Evolutionary conservation across 2,329 filamentous ascomycete genomes (phyloP).

Genomic region (Colletotrichum cordylinicola): DNA sequence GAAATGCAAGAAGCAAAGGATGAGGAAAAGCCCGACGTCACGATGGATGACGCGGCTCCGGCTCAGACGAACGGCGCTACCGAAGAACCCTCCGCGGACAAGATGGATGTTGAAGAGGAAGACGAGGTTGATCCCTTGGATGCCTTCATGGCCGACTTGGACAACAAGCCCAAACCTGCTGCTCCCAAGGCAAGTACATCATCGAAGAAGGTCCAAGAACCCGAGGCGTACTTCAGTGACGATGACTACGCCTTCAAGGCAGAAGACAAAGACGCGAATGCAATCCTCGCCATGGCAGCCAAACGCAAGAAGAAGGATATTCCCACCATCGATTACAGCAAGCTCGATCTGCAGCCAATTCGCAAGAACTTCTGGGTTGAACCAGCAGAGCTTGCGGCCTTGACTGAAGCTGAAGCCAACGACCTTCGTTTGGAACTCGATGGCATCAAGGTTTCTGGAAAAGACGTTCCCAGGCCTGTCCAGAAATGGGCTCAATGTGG

Average conservation of each 20-base stretch:
- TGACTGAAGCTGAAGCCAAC: slow-evolving; percentile 84
- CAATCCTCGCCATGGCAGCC: slow-evolving; percentile 58
- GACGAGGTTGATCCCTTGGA: slow-evolving; percentile 86
- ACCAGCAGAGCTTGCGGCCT: slow-evolving; percentile 79
- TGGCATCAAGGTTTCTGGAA: slow-evolving; percentile 91
- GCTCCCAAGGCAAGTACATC: slow-evolving; percentile 29
- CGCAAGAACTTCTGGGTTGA: slow-evolving; percentile 96
- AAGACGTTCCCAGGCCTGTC: slow-evolving; percentile 90
- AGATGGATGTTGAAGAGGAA: slow-evolving; percentile 62
- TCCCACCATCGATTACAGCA: slow-evolving; percentile 84
- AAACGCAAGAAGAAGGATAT: slow-evolving; percentile 95
- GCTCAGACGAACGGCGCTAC: slow-evolving; percentile 28
- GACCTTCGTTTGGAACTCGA: slow-evolving; percentile 87
- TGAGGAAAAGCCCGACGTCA: slow-evolving; percentile 40
- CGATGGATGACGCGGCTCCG: slow-evolving; percentile 12
- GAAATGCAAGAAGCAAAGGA: slow-evolving; percentile 51
- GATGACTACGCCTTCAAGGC: slow-evolving; percentile 69
- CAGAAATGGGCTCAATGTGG: slow-evolving; percentile 97
- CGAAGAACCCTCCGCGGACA: slow-evolving; percentile 35
- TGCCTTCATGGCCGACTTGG: slow-evolving; percentile 87
- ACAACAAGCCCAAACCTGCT: slow-evolving; percentile 37
- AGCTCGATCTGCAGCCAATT: slow-evolving; percentile 84
- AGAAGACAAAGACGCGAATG: slow-evolving; percentile 53
- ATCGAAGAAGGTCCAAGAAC: slow-evolving; percentile 66
- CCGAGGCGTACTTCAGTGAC: slow-evolving; percentile 88